A percentile compares a stretch with the other conserved stretches of the same genome.
Conservation (phyloP, 1,284 basidiomycete genomes). For the Ganoderma sp. region DNA sequence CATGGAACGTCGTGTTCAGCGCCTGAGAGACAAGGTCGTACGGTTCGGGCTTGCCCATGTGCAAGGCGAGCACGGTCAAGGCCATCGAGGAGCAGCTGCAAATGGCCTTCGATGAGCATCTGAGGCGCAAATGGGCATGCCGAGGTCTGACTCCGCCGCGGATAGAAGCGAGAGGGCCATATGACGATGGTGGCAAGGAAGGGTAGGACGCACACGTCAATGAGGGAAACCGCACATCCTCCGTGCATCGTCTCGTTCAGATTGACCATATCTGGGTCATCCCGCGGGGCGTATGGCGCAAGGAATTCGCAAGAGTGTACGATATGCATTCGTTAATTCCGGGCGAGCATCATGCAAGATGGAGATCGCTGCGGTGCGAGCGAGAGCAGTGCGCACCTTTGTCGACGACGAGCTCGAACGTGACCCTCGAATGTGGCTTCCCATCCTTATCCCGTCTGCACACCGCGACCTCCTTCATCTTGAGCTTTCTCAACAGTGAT, state of each 20-base stretch:
- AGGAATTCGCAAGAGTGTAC: no score
- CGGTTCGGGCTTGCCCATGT: constrained; percentile 9
- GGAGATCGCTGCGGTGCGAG: neutral
- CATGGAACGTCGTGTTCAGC: constrained; percentile 26
- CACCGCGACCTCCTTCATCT: constrained; percentile 16
- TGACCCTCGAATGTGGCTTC: constrained; percentile 14
- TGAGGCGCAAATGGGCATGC: neutral
- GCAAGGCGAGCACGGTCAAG: constrained; percentile 14
- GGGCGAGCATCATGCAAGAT: no score
- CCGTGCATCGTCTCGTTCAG: constrained; percentile 73
- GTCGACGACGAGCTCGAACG: constrained; percentile 14
- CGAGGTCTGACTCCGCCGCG: neutral
- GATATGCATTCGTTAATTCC: no score
- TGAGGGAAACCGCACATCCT: constrained; percentile 68
- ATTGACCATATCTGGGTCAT: constrained; percentile 62
- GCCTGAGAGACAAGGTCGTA: constrained; percentile 19
- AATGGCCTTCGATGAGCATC: neutral
- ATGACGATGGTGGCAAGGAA: neutral
- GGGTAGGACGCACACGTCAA: constrained; percentile 59
- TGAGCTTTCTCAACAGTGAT: constrained; percentile 1
- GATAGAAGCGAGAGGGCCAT: neutral
- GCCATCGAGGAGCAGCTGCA: constrained; percentile 23
- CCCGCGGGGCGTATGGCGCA: no score
- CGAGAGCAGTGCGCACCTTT: constrained; percentile 10
- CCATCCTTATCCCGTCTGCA: constrained; percentile 19